These are phyloP conservation scores for Phytopythium sindhum DNA, from an alignment of 352 stramenopile genomes.

Conservation along the genomic window DNA sequence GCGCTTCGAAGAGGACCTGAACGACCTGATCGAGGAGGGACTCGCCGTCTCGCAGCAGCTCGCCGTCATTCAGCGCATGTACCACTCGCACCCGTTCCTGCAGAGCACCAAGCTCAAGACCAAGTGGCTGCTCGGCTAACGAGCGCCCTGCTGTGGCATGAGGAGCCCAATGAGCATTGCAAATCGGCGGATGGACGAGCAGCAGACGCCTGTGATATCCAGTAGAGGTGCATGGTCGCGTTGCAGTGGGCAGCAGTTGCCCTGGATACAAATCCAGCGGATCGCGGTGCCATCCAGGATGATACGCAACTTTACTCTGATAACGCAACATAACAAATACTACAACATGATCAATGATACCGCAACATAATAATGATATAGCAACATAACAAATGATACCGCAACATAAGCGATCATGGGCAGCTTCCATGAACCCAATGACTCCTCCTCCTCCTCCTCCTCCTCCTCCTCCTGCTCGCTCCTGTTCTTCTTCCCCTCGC, in stretches of 20 bases:
- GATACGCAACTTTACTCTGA: not conserved
- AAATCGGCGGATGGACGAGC: no score
- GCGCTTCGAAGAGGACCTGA: conserved; percentile 80
- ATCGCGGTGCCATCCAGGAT: not conserved
- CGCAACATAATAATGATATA: no score
- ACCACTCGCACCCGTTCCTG: conserved; percentile 80
- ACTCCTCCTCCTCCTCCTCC: not conserved
- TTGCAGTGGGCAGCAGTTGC: no score
- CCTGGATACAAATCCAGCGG: no score
- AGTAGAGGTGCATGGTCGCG: no score
- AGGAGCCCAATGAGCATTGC: no score
- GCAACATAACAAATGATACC: no score
- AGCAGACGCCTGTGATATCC: not conserved
- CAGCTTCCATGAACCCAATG: no score
- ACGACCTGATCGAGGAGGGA: conserved; percentile 75
- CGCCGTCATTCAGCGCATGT: conserved; percentile 86
- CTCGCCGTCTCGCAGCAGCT: conserved; percentile 77
- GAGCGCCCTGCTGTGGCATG: no score
- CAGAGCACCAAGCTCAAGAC: conserved; percentile 47
- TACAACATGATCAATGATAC: no score
- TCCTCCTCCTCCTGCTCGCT: not conserved
- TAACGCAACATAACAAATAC: not conserved
- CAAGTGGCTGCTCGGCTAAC: conserved; percentile 58
- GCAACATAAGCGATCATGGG: no score
- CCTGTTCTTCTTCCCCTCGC: not conserved